Conservation (phyloP, 257 asterid species). For the Nicotiana sylvestris region DNA sequence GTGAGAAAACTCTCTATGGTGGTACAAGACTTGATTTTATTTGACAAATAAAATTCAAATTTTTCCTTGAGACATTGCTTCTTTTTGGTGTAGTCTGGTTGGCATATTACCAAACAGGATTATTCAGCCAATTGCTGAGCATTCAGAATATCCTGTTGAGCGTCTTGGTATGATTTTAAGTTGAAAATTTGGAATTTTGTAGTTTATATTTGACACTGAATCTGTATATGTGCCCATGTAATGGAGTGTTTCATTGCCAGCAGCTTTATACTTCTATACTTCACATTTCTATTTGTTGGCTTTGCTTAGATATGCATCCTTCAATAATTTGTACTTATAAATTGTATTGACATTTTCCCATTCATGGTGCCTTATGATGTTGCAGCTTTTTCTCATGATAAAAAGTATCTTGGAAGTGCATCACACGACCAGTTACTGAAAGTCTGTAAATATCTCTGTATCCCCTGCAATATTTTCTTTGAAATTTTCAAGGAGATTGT, state of each 20-base stretch:
- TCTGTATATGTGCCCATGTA: not conserved
- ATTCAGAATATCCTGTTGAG: slow-evolving; percentile 80
- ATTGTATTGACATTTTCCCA: not conserved
- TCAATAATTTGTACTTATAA: not conserved
- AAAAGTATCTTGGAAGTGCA: slow-evolving; percentile 84
- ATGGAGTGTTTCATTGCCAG: not conserved
- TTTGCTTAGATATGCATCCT: slow-evolving; percentile 3
- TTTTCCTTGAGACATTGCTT: slow-evolving; percentile 10
- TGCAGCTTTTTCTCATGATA: slow-evolving; percentile 87
- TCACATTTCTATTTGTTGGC: not conserved
- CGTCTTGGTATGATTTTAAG: slow-evolving; percentile 65
- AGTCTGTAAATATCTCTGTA: slow-evolving; percentile 31
- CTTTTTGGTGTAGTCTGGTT: slow-evolving; percentile 53
- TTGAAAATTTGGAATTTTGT: not conserved
- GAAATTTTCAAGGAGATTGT: not conserved
- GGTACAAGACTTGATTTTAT: not conserved
- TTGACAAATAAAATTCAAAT: not conserved
- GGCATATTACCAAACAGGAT: slow-evolving; percentile 86
- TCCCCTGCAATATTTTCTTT: not conserved
- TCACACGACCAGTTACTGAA: slow-evolving; percentile 77
- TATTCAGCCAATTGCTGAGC: slow-evolving; percentile 91
- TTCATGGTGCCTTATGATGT: not conserved
- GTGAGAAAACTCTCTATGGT: slow-evolving; percentile 23
- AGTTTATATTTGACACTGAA: slow-evolving; percentile 5
- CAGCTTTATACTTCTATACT: not conserved